These are phyloP conservation scores for Boletus reticulatus DNA, from an alignment of 768 basidiomycete genomes.

Conservation along the genomic window DNA sequence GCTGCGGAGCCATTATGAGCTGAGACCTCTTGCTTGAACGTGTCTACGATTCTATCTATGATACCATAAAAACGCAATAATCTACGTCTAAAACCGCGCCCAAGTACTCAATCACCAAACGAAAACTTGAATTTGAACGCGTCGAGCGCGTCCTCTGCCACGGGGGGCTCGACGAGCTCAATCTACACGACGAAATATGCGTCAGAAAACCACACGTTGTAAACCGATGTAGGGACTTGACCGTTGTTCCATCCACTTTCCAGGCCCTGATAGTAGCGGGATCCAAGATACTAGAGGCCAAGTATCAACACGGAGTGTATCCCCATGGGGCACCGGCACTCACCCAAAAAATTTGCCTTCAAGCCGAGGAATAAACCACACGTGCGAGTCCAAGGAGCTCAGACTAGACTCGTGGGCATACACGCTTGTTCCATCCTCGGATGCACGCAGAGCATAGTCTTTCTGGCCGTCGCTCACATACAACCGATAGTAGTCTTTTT, in stretches of 20 bases:
- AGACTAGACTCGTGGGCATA: background rate
- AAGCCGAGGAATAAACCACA: conserved; percentile 2
- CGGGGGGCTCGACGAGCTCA: too few species aligned
- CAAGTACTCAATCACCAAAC: too few species aligned
- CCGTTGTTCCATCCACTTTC: background rate
- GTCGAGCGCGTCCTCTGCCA: too few species aligned
- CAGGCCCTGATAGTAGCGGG: background rate
- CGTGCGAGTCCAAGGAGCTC: background rate
- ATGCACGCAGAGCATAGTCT: too few species aligned
- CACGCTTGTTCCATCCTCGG: background rate
- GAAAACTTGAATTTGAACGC: too few species aligned
- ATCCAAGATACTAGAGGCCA: background rate
- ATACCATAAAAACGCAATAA: too few species aligned
- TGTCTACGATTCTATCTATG: too few species aligned
- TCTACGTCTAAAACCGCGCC: too few species aligned
- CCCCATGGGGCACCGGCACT: background rate
- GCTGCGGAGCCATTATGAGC: too few species aligned
- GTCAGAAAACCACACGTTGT: background rate
- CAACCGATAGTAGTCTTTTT: background rate
- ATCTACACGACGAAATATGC: too few species aligned
- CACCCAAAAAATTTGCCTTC: background rate
- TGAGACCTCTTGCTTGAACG: too few species aligned
- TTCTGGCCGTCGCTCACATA: too few species aligned
- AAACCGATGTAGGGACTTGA: background rate
- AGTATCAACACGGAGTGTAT: background rate